These are phyloP conservation scores for Alternaria sp. DNA, from an alignment of 2,329 filamentous ascomycete species.

Conservation along the genomic window DNA sequence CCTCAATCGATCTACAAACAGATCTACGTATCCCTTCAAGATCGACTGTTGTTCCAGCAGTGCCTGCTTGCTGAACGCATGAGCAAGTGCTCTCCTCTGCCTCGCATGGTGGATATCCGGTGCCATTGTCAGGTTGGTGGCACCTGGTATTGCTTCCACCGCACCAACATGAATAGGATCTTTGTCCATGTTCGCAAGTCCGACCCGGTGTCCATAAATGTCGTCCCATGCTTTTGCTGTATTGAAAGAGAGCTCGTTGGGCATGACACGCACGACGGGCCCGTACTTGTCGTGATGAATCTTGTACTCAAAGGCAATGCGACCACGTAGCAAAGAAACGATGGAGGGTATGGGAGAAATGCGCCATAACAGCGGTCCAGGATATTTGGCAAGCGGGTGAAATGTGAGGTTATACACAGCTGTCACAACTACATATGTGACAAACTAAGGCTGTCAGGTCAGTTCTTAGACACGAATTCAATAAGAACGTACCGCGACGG, in stretches of 20 bases:
- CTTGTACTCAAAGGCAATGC: slow-evolving; percentile 44
- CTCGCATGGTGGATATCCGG: slow-evolving; percentile 52
- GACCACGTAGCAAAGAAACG: slow-evolving; percentile 38
- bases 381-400: slow-evolving; percentile 42
- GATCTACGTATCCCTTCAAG: slow-evolving; percentile 51
- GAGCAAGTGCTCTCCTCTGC: slow-evolving; percentile 50
- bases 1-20: slow-evolving; percentile 51
- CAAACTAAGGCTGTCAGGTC: slow-evolving; percentile 23
- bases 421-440: slow-evolving; percentile 31
- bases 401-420: slow-evolving; percentile 40
- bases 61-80: slow-evolving; percentile 53
- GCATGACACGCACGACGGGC: slow-evolving; percentile 46
- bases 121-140: slow-evolving; percentile 49
- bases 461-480: neutral
- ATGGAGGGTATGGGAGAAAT: slow-evolving; percentile 39
- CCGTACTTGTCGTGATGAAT: slow-evolving; percentile 44
- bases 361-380: slow-evolving; percentile 41
- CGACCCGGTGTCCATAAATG: slow-evolving; percentile 45
- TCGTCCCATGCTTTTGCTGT: slow-evolving; percentile 46
- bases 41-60: slow-evolving; percentile 52
- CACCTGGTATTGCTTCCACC: slow-evolving; percentile 47
- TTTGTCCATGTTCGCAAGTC: slow-evolving; percentile 45
- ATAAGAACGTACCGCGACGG: slow-evolving; percentile 31
- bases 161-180: slow-evolving; percentile 48
- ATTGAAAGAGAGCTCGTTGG: slow-evolving; percentile 46